Percentiles rank a stretch among this genome's conserved stretches.
These are phyloP conservation scores for Zasmidium cellare DNA, from an alignment of 2,329 filamentous ascomycete species.

Conservation along the genomic window DNA sequence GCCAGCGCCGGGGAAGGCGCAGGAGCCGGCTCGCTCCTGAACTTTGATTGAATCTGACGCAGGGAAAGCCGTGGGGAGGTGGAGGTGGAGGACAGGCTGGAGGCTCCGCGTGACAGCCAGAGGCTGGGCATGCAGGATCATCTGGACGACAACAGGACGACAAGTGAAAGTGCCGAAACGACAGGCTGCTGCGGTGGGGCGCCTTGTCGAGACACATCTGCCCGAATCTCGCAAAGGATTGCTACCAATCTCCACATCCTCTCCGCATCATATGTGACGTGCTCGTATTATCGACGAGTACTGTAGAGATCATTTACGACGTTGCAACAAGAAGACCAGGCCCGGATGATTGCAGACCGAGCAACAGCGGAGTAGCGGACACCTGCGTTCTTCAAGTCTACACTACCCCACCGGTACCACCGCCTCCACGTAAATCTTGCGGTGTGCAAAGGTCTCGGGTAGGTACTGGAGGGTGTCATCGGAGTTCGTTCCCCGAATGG, in stretches of 20 bases:
- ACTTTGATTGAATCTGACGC: background rate
- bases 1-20: background rate
- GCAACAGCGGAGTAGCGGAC: slow-evolving; percentile 5
- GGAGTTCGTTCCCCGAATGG: background rate
- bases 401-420: slow-evolving; percentile 1
- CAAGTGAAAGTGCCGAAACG: background rate
- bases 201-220: background rate
- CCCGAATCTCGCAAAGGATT: background rate
- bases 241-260: background rate
- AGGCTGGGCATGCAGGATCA: background rate
- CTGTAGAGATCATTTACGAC: no score
- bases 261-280: background rate
- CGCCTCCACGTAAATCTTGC: background rate
- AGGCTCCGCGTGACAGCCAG: background rate
- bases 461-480: background rate
- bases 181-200: background rate
- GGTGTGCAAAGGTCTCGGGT: background rate
- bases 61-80: background rate
- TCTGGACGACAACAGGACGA: background rate
- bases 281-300: background rate
- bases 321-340: background rate
- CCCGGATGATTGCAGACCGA: slow-evolving; percentile 8
- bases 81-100: background rate
- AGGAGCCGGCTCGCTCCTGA: background rate
- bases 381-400: background rate